Percentiles rank a stretch among this genome's conserved stretches.
These are phyloP conservation scores for Tulasnella calospora DNA, from an alignment of 768 basidiomycete genomes.

Conservation along the genomic window DNA sequence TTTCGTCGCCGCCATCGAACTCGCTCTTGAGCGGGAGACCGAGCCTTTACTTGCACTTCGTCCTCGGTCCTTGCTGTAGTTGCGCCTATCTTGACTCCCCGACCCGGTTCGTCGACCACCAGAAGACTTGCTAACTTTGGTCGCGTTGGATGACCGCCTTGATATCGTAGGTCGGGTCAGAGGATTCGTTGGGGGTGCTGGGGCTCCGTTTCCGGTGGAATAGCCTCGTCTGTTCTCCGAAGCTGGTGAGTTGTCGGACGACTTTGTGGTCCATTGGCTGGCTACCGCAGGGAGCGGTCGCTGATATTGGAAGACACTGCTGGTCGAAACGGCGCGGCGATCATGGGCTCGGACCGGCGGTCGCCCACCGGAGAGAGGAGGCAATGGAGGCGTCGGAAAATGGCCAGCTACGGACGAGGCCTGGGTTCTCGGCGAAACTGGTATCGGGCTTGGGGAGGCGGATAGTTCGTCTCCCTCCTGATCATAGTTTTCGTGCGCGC, in stretches of 20 bases:
- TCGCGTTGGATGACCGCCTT: constrained; percentile 19
- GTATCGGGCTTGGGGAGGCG: not conserved
- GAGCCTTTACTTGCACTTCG: constrained; percentile 18
- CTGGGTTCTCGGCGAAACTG: constrained; percentile 8
- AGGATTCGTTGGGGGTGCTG: not conserved
- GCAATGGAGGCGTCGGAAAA: constrained; percentile 30
- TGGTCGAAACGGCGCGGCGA: constrained; percentile 3
- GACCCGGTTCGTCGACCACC: constrained; percentile 9
- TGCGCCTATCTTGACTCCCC: constrained; percentile 11
- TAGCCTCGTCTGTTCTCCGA: constrained; percentile 9
- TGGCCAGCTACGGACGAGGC: constrained; percentile 18
- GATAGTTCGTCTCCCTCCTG: not conserved
- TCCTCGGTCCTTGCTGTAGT: not conserved
- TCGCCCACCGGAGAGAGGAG: constrained; percentile 30
- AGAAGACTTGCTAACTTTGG: constrained; percentile 21
- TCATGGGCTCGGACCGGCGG: not conserved
- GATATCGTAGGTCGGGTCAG: constrained; percentile 13
- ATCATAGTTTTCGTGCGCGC: not conserved
- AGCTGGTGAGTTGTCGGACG: constrained; percentile 21
- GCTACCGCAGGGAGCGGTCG: not conserved
- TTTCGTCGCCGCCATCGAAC: constrained; percentile 13
- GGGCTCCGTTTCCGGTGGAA: not conserved
- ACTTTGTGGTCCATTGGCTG: not conserved
- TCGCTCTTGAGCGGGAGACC: constrained; percentile 9
- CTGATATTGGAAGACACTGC: constrained; percentile 1